Percentiles rank a stretch among this genome's conserved stretches.
Evolutionary conservation across 2,329 filamentous ascomycete genomes (phyloP).

Genomic region (Alternaria longipes): DNA sequence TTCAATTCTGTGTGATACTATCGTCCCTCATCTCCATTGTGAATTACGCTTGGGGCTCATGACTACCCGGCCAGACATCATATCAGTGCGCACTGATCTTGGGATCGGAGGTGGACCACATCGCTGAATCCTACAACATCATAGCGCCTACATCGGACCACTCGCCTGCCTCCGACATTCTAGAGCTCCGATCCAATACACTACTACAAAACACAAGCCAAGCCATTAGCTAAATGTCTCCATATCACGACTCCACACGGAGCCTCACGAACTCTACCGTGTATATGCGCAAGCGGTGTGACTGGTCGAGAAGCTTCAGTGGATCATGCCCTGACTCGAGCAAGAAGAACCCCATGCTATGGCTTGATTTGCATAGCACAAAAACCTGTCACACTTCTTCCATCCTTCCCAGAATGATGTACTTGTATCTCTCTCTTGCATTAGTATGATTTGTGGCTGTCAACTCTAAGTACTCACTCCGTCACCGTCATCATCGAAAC

Average conservation of each 20-base stretch:
- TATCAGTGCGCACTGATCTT: not conserved
- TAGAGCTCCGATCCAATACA: not conserved
- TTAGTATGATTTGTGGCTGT: not conserved
- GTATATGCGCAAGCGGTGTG: not conserved
- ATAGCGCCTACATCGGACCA: not conserved
- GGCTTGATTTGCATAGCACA: not conserved
- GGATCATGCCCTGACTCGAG: not conserved
- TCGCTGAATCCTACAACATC: not conserved
- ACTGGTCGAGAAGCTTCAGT: constrained; percentile 2
- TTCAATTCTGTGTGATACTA: not conserved
- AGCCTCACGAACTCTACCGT: not conserved
- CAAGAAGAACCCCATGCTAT: not conserved
- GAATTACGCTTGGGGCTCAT: not conserved
- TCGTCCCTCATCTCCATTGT: not conserved
- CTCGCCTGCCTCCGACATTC: not conserved
- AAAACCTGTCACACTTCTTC: not conserved
- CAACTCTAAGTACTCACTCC: not conserved
- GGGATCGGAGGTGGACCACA: constrained; percentile 1
- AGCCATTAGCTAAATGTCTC: not conserved
- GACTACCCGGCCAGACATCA: not conserved
- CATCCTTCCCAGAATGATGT: not conserved
- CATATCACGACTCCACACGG: not conserved
- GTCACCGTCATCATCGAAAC: not conserved
- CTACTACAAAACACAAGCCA: not conserved
- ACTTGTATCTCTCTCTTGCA: not conserved